Percentiles rank a stretch among this genome's conserved stretches.
These are phyloP conservation scores for Alnus rubra DNA, from an alignment of 306 rosid species.

Conservation along the genomic window DNA sequence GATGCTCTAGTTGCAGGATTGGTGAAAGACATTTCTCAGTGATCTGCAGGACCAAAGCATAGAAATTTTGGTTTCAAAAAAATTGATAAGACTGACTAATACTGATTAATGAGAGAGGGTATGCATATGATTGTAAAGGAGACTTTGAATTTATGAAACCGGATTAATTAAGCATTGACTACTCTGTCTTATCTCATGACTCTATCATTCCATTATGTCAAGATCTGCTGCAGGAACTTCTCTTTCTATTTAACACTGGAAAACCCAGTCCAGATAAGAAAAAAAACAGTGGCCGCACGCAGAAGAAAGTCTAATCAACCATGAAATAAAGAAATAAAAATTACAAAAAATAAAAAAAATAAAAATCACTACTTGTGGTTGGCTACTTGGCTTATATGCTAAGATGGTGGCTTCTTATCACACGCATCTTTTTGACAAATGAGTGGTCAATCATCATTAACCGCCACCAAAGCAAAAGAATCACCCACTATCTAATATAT, in stretches of 20 bases:
- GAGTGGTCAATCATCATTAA: neutral
- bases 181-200: neutral
- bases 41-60: slow-evolving; percentile 28
- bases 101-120: neutral
- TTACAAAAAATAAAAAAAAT: neutral
- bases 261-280: neutral
- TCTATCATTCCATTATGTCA: neutral
- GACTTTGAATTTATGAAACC: neutral
- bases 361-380: neutral
- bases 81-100: neutral
- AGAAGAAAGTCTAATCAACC: neutral
- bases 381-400: neutral
- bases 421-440: slow-evolving; percentile 5
- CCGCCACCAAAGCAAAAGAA: slow-evolving; percentile 3
- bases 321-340: neutral
- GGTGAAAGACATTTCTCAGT: slow-evolving; percentile 48
- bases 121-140: neutral
- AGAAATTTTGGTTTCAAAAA: neutral
- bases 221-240: neutral
- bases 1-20: slow-evolving; percentile 38
- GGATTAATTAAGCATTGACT: neutral
- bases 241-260: neutral
- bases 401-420: neutral
- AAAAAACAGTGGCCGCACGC: neutral
- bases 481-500: neutral